Base-by-base conservation (phyloP, 2,329 filamentous ascomycete genomes). In the Alternaria brassicicola region DNA sequence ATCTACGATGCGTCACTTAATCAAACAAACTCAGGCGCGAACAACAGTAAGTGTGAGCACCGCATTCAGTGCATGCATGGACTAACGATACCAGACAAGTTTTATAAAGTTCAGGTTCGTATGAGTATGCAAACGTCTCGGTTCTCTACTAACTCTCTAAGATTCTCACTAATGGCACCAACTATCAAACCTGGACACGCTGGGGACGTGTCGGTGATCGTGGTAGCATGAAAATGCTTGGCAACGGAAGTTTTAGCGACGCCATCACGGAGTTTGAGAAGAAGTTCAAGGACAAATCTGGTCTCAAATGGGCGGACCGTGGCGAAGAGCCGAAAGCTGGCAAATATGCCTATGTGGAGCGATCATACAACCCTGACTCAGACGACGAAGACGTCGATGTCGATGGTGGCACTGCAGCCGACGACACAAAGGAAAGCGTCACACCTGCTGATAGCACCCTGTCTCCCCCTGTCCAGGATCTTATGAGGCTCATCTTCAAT, bases 401-500 rank as follows among this genome's bases (percentile, higher is more conserved):
- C 10, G 50, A 58, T 9, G 51, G 65, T 38, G 45, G 15, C 10
- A 45, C 38, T 17, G 45, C n/a, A 17, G 38, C 13, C 17, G 59
- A 51, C 12, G 48, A 58, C 9, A 50, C 65, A 2, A 73, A 74
- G 9, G 64, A 70, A 8, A 78, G 78, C 2, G 70, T 76, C 8
- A 65, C 59, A 19, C 42, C 23, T 19, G 63, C 66, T 10, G 64
- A 73, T 12, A 89, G 86, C 73, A 86, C 83, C 3, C 82, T 94
- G 2, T 77, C 83, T 0, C 74, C 78, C 12, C 81, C 87, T 0
- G 81, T 92, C 3, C 88, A 92, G 71, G 79, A 86, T 8, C 79
- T 96, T 19, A 88, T 96, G 83, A 80, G 88, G 59, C 85, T 96
- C 63, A 96, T 97, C 59, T 96, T 96, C 82, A 93, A 96, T 74